Conservation (phyloP, 176 grass and related monocot species). For the Carex myosuroides region DNA sequence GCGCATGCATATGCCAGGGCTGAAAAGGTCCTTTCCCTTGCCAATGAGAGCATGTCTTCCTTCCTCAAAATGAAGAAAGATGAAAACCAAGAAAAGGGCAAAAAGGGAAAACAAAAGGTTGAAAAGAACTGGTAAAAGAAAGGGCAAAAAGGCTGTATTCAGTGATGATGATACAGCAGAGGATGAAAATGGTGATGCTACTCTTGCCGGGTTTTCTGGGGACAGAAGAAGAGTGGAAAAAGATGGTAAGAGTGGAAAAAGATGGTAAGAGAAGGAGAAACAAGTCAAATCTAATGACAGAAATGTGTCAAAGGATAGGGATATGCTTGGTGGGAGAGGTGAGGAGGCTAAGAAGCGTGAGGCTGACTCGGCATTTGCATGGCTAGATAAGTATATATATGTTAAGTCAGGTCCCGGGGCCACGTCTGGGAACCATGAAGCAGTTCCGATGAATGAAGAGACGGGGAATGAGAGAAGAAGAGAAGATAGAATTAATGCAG, state of each 20-base stretch:
- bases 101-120: neutral
- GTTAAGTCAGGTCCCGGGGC: neutral
- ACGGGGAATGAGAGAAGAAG: neutral
- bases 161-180: neutral
- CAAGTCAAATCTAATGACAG: neutral
- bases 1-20: neutral
- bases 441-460: neutral
- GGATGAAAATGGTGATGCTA: neutral
- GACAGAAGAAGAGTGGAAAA: neutral
- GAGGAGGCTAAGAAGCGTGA: neutral
- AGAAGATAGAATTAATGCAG: neutral
- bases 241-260: neutral
- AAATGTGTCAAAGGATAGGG: neutral
- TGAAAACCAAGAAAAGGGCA: neutral
- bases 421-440: neutral
- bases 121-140: neutral
- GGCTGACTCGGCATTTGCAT: neutral
- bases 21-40: slow-evolving; percentile 9
- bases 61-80: slow-evolving; percentile 2
- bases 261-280: neutral
- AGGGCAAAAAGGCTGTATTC: neutral
- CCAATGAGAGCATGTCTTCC: neutral
- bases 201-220: neutral
- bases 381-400: slow-evolving; percentile 8
- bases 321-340: neutral